A percentile compares a stretch with the other conserved stretches of the same genome.
These are phyloP conservation scores for Warburgia ugandensis DNA, from an alignment of 164 flowering plant genomes.

Conservation along the genomic window DNA sequence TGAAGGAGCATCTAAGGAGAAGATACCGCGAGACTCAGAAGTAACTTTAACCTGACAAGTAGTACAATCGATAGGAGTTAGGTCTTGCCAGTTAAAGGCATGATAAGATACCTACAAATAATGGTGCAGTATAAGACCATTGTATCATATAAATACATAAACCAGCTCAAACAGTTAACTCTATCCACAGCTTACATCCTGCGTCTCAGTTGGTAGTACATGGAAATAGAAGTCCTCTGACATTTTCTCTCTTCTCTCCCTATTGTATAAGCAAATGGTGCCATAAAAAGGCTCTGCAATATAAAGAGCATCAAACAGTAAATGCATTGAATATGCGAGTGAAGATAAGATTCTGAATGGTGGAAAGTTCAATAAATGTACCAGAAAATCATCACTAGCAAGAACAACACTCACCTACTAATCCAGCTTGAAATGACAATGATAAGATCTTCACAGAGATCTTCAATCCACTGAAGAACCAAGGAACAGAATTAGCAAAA, in stretches of 20 bases:
- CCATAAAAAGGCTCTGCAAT: slow-evolving; percentile 93
- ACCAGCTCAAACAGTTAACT: slow-evolving; percentile 1
- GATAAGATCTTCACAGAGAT: slow-evolving; percentile 88
- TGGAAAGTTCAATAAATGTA: background rate
- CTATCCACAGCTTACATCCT: slow-evolving; percentile 53
- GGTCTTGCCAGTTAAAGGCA: too few relatives aligned
- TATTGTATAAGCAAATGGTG: slow-evolving; percentile 83
- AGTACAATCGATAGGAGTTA: too few relatives aligned
- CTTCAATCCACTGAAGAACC: slow-evolving; percentile 61
- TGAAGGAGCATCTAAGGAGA: slow-evolving; percentile 90
- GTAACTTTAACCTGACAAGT: slow-evolving; percentile 42
- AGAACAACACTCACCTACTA: slow-evolving; percentile 59
- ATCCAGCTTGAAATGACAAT: slow-evolving; percentile 81
- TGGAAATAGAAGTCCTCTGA: slow-evolving; percentile 90
- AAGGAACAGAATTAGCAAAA: background rate
- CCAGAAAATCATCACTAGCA: slow-evolving; percentile 2
- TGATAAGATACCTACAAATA: too few relatives aligned
- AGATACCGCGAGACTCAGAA: slow-evolving; percentile 53
- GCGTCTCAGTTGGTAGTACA: slow-evolving; percentile 56
- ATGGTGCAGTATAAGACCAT: too few relatives aligned
- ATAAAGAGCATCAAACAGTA: slow-evolving; percentile 4
- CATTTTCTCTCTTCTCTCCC: slow-evolving; percentile 87
- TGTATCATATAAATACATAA: too few relatives aligned
- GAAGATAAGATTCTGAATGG: background rate
- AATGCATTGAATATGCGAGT: background rate